Evolutionary conservation across 306 rosid genomes (phyloP), one percentile per base, ranked within the genome.

Genomic region (Mimosa pudica): DNA sequence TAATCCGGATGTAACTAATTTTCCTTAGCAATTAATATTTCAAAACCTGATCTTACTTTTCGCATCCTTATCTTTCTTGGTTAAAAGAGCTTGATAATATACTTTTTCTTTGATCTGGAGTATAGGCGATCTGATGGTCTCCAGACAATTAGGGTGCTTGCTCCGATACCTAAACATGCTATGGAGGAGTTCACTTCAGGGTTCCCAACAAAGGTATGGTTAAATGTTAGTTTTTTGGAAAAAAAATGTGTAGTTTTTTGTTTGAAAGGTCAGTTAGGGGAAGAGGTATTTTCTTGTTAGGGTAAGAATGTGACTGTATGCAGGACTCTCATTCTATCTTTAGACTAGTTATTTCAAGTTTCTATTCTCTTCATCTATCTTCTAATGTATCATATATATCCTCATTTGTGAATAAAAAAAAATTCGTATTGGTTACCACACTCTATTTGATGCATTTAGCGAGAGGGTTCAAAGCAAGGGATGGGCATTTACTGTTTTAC

Each of bases 121-220:
- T 41, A 57, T 71, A 95, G 99, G 99, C 94, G 92, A 73, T 89
- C 99, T 38, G 92, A 89, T 79, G 96, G 98, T 79, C 90, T 95
- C 78, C 95, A 90, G 83, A 95, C 99, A 33, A 84, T 89, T 77
- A 83, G 84, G 85, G 98, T 89, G 69, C 98, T 91, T 83, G 92
- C 97, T 77, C 99, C 99, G n/a, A 90, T 93, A 44, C 88, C 92
- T 58, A 93, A 89, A 86, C 84, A 84, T 45, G 98, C 82, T 81
- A 85, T 91, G 98, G 87, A 86, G 78, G 87, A 86, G 78, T 68
- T 83, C 89, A 85, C 96, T 85, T 65, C 82, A 17, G 98, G 99
- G 76, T 95, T 93, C 79, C 99, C 99, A 77, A 95, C 99, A 57
- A 91, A 87, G 98, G 99, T 95, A 86, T 32, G 63, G 72, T 60